Evolutionary conservation across 345 rosid species (phyloP).

Genomic region (Firmiana major): DNA sequence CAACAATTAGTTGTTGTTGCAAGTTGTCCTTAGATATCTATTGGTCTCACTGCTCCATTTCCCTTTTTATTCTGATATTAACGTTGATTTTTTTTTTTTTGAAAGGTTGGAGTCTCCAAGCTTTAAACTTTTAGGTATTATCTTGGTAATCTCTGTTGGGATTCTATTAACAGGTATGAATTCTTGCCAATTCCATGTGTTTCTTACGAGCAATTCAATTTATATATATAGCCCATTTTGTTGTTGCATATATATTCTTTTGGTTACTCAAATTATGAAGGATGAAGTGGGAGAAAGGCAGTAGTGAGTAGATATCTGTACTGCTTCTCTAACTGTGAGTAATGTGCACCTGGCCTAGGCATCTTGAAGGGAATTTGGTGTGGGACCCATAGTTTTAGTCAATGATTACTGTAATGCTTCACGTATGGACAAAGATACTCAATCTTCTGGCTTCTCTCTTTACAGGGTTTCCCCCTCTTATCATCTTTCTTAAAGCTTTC

Average conservation of each 20-base stretch:
- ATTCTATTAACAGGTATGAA: constrained; percentile 74
- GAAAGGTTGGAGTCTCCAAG: constrained; percentile 97
- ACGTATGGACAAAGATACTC: not conserved
- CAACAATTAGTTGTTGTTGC: not conserved
- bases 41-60: not conserved
- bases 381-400: not conserved
- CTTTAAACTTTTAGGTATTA: constrained; percentile 83
- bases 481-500: not conserved
- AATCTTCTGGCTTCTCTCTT: not conserved
- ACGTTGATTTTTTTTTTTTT: constrained; percentile 13
- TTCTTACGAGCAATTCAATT: not conserved
- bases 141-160: constrained; percentile 77
- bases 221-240: not conserved
- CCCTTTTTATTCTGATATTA: not conserved
- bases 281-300: constrained; percentile 1
- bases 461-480: not conserved
- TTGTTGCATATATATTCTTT: not conserved
- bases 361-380: not conserved
- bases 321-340: not conserved
- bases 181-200: constrained; percentile 12
- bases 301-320: not conserved
- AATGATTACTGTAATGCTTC: not conserved
- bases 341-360: not conserved
- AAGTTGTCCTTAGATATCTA: not conserved
- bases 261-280: not conserved